Evolutionary conservation across 352 stramenopile species (phyloP), one percentile per base, ranked within the genome.

Genomic region (Phytophthora cactorum): DNA sequence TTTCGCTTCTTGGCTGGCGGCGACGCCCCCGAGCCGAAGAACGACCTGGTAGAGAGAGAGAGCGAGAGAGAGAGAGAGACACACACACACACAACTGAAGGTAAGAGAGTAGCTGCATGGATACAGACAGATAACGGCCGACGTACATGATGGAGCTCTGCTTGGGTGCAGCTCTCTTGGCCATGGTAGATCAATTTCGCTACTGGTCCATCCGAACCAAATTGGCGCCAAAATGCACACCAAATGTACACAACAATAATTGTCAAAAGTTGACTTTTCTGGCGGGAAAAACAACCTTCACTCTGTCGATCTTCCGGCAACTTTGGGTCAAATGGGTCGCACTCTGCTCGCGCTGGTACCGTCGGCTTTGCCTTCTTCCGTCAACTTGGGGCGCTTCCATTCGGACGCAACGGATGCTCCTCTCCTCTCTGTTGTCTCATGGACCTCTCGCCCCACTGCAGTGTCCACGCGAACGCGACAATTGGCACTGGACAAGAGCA

Each of bases 61-160:
- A 22, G 22, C n/a, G n/a, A 36, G 11, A 1, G 11, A 15, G 22
- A 22, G 22, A 22, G 22, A 22, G 22, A 22, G 22, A 22, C 22
- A 22, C 22, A 22, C 22, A 22, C 17, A 51, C 31, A 63, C 4
- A 14, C 3, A 31, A 5, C 44, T 15, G 22, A 50, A 31, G 9
- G 22, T 31, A 2, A 41, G 25, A 50, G 4, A 50, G 7, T 14
- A 31, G 34, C 25, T 51, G 11, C 11, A 22, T 4, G 3, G 3
- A 4, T 1, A 50, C n/a, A 44, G 4, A 39, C 17, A 7, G 15
- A 28, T 45, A 44, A 43, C 5, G 22, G 7, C 6, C 22, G 6
- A 75, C 79, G 49, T 78, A 91, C 81, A 54, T 84, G 77, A 93
- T 91, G 29, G 83, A 89, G 53, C 77, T 68, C 73, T 93, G 85